Conservation (phyloP, 495 filamentous ascomycete genomes). For the Hyaloscypha variabilis region DNA sequence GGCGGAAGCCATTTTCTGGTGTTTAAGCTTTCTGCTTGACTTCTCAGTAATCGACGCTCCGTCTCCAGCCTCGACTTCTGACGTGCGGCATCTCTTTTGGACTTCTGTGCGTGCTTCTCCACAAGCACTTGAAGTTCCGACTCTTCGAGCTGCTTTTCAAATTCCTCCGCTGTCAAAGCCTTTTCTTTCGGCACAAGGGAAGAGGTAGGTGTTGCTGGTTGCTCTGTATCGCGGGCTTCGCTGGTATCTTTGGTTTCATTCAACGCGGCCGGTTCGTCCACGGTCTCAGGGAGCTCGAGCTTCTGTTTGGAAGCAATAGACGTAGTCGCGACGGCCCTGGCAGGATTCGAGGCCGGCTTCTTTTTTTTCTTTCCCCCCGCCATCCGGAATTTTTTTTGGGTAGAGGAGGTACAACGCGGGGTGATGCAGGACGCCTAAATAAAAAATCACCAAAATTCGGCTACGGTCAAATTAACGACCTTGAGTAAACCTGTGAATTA, state of each 20-base stretch:
- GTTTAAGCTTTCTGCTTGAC: slow-evolving; percentile 69
- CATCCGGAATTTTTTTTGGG: slow-evolving; percentile 48
- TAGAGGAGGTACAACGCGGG: slow-evolving; percentile 5
- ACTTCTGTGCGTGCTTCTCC: slow-evolving; percentile 76
- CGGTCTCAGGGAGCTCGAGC: slow-evolving; percentile 53
- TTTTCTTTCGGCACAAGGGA: slow-evolving; percentile 43
- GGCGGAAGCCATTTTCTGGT: slow-evolving; percentile 77
- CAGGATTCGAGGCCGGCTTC: slow-evolving; percentile 81
- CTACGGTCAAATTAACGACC: neutral
- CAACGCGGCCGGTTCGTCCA: slow-evolving; percentile 27
- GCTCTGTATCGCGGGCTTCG: slow-evolving; percentile 12
- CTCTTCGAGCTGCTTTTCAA: slow-evolving; percentile 79
- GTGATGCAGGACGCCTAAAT: slow-evolving; percentile 5
- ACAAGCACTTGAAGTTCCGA: slow-evolving; percentile 81
- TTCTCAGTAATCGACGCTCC: slow-evolving; percentile 74
- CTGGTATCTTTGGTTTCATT: slow-evolving; percentile 2
- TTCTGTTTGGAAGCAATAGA: slow-evolving; percentile 80
- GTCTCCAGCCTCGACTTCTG: slow-evolving; percentile 75
- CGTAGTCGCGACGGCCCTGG: slow-evolving; percentile 89
- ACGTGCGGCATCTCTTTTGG: slow-evolving; percentile 65
- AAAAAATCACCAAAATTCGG: neutral
- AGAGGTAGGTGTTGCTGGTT: slow-evolving; percentile 33
- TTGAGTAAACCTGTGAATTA: neutral
- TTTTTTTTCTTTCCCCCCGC: slow-evolving; percentile 87
- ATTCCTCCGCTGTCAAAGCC: slow-evolving; percentile 74